Base-by-base conservation (phyloP, 83 land plant species). In the Larix sibirica region DNA sequence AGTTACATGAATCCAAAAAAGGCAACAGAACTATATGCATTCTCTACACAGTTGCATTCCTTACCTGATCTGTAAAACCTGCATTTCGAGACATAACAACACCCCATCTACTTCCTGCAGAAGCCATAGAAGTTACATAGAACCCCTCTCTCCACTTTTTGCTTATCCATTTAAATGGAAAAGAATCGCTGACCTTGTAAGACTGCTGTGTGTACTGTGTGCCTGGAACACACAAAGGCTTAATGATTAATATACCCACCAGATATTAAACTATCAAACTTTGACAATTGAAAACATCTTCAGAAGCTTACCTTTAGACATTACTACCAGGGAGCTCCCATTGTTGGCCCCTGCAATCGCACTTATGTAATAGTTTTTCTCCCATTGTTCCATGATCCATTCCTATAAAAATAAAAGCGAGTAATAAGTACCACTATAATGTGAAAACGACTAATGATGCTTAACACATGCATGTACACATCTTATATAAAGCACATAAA, bases 371-470 rank as follows among this genome's bases (percentile, higher is more conserved):
- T 85, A 94, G 79, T 93, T 94, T 80, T 92, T 94, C 80, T 96
- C 98, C 97, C 95, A 96, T 68, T 94, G 94, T 58, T 96, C 98
- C 97, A 94, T 92, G 62, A 96, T 94, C 97, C 98, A 94, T 81
- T 94, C 95, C 97, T 94, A 26, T 38, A 77, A 20, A 18, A 79
- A 70, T 9, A 50, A 3, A 1, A 50, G 1, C 56, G 9, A 50
- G 56, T 10, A 50, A 50, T 50, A 50, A 50, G 56, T 50, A 50
- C 56, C 54, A 47, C 54, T 10, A 47, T 47, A 47, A 47, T 47
- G 54, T 47, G 54, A 47, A 47, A 12, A 50, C 56, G 3, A 50
- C 56, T 50, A 10, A 50, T 50, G 56, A 50, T 10, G 13, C 56
- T 50, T 50, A 50, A 12, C 3, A 50, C 56, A 50, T 50, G 56